Percentiles rank a stretch among this genome's conserved stretches.
phyloP scores from a whole-genome alignment of 805 yeast species.

The Metschnikowia bowlesiae region DNA sequence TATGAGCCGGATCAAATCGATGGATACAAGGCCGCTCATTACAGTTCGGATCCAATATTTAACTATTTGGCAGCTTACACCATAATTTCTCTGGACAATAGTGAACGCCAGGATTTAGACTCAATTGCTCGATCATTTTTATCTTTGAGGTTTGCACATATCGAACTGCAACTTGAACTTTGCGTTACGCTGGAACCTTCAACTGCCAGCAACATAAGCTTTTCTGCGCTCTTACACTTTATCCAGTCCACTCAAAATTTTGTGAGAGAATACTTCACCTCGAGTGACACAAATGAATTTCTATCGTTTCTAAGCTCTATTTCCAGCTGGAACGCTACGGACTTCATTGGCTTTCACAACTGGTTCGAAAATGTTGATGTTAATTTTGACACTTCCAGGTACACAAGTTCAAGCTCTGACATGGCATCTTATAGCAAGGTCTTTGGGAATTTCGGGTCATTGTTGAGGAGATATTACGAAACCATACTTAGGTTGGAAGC shows the following conservation, averaged over 20 bases:
- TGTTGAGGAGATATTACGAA: not conserved
- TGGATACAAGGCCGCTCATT: not conserved
- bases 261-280: constrained; percentile 21
- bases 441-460: not conserved
- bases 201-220: constrained; percentile 17
- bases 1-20: constrained; percentile 3
- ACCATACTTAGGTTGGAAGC: not conserved
- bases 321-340: constrained; percentile 25
- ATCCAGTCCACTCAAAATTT: constrained; percentile 33
- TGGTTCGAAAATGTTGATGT: constrained; percentile 27
- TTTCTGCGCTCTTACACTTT: constrained; percentile 26
- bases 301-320: constrained; percentile 9
- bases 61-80: constrained; percentile 31
- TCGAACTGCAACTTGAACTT: constrained; percentile 6
- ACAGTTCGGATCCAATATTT: constrained; percentile 19
- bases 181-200: not conserved
- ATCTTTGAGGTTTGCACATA: constrained; percentile 20
- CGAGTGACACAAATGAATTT: constrained; percentile 12
- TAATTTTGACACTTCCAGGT: constrained; percentile 3
- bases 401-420: not conserved
- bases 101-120: constrained; percentile 15
- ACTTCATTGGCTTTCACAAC: constrained; percentile 27
- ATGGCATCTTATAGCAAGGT: not conserved
- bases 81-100: constrained; percentile 21
- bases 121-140: constrained; percentile 22